phyloP scores from a whole-genome alignment of 2,329 filamentous ascomycete species.

The Cadophora gregata region DNA sequence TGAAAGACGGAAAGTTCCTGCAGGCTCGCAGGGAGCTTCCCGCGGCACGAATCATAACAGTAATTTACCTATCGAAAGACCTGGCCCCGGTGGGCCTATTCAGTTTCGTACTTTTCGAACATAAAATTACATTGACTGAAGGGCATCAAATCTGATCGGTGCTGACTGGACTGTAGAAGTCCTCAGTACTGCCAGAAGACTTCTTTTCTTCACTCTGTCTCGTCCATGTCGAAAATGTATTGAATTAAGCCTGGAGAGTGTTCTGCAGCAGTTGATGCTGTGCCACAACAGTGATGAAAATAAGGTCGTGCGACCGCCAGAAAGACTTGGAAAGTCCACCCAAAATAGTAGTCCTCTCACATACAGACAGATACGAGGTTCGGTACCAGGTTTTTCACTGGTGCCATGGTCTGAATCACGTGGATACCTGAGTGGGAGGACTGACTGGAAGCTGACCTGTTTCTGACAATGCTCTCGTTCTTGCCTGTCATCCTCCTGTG shows the following conservation, averaged over 20 bases:
- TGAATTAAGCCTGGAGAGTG: background rate
- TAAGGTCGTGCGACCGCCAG: background rate
- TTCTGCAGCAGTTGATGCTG: conserved; percentile 8
- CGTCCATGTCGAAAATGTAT: background rate
- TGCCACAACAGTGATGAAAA: background rate
- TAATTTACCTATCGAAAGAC: background rate
- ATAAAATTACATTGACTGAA: background rate
- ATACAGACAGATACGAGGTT: background rate
- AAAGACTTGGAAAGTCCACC: background rate
- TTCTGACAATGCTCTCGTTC: background rate
- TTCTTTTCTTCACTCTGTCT: background rate
- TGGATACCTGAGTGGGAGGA: too few species aligned
- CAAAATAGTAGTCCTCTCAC: conserved; percentile 1
- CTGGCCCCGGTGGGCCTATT: background rate
- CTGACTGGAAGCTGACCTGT: too few species aligned
- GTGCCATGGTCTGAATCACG: too few species aligned
- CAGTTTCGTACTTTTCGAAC: background rate
- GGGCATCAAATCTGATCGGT: background rate
- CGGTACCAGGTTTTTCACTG: too few species aligned
- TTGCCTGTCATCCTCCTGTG: background rate
- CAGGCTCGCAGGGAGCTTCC: background rate
- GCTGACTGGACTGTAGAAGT: background rate
- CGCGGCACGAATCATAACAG: background rate
- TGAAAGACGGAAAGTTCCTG: conserved; percentile 5
- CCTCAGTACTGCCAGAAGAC: background rate